Conservation (phyloP, 2,329 filamentous ascomycete species). For the Pseudogymnoascus sp. region DNA sequence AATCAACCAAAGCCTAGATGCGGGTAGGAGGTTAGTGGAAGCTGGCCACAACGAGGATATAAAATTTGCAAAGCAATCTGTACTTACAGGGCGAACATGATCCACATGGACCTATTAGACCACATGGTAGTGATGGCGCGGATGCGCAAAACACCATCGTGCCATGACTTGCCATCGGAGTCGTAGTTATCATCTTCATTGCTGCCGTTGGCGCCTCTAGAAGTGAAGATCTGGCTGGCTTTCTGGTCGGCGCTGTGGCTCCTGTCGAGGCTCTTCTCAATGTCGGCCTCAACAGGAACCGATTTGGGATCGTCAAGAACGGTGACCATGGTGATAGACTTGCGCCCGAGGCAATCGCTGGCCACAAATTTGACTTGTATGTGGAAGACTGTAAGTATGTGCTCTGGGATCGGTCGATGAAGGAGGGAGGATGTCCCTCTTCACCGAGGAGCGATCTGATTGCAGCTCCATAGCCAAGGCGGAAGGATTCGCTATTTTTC, state of each 20-base stretch:
- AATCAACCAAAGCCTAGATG: background rate
- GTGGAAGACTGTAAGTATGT: background rate
- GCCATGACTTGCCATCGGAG: background rate
- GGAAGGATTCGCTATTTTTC: background rate
- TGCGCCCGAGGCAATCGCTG: background rate
- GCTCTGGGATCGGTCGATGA: background rate
- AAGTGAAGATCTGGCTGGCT: background rate
- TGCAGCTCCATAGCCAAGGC: background rate
- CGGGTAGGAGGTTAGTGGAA: background rate
- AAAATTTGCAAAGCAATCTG: background rate
- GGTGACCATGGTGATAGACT: background rate
- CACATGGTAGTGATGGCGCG: slow-evolving; percentile 5
- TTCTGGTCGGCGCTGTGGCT: background rate
- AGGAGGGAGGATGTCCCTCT: background rate
- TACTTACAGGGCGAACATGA: slow-evolving; percentile 1
- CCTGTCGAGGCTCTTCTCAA: background rate
- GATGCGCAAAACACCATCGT: slow-evolving; percentile 4
- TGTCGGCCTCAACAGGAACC: background rate
- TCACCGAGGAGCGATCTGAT: background rate
- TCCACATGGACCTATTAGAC: background rate
- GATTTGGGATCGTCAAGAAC: background rate
- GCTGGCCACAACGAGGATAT: background rate
- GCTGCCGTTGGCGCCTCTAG: background rate
- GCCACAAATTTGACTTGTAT: background rate
- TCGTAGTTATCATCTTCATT: background rate